These are phyloP conservation scores for Amaranthus tricolor DNA, from an alignment of 179 eudicot species.

Conservation along the genomic window DNA sequence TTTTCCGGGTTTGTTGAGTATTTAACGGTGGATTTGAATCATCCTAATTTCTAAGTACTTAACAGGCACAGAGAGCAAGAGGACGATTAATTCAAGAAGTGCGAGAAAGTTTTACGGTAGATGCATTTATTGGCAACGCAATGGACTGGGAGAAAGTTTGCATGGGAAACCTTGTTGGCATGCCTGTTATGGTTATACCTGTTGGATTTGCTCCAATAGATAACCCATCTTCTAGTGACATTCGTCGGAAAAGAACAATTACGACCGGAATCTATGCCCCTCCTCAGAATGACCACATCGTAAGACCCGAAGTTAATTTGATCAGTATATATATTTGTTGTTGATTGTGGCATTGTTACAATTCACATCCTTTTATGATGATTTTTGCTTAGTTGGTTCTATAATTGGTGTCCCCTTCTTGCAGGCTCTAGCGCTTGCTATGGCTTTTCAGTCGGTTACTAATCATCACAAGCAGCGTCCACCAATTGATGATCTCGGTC, in stretches of 20 bases:
- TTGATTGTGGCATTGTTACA: not conserved
- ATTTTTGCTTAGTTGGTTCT: not conserved
- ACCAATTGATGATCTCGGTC: constrained; percentile 70
- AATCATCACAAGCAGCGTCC: constrained; percentile 83
- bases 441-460: constrained; percentile 76
- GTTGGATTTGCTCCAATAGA: constrained; percentile 55
- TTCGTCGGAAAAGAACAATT: constrained; percentile 53
- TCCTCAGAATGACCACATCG: constrained; percentile 82
- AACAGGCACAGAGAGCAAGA: constrained; percentile 83
- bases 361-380: not conserved
- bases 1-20: not conserved
- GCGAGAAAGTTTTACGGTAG: constrained; percentile 62
- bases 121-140: constrained; percentile 81
- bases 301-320: constrained; percentile 32
- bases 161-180: constrained; percentile 88
- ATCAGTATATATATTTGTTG: not conserved
- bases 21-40: not conserved
- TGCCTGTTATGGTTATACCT: constrained; percentile 81
- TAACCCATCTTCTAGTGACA: constrained; percentile 48
- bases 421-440: constrained; percentile 81
- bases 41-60: not conserved
- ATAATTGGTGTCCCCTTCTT: not conserved
- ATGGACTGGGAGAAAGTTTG: constrained; percentile 89
- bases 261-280: constrained; percentile 88
- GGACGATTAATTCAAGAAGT: constrained; percentile 77